Evolutionary conservation across 768 basidiomycete genomes (phyloP).

Genomic region (Tylopilus vinaceipallidus): DNA sequence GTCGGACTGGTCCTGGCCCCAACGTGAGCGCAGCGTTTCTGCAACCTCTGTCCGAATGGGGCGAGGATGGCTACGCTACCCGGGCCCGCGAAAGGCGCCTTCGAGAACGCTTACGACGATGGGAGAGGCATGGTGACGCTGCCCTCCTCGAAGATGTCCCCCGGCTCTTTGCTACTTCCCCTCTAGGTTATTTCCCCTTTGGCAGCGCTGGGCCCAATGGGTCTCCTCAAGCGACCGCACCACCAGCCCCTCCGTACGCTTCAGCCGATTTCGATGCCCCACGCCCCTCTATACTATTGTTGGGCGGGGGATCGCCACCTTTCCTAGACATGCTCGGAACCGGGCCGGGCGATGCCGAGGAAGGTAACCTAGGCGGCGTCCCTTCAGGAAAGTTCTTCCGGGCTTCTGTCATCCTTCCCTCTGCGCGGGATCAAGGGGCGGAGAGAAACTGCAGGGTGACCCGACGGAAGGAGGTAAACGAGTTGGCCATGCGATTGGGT

Average conservation of each 20-base stretch:
- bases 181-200: slow-evolving; percentile 9
- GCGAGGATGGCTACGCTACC: slow-evolving; percentile 64
- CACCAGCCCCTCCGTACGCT: slow-evolving; percentile 32
- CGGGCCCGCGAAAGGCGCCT: slow-evolving; percentile 71
- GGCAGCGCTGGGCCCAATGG: not conserved
- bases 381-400: slow-evolving; percentile 53
- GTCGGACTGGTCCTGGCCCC: slow-evolving; percentile 28
- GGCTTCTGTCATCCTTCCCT: slow-evolving; percentile 67
- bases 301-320: slow-evolving; percentile 23
- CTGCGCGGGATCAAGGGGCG: slow-evolving; percentile 46
- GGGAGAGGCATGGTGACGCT: slow-evolving; percentile 62
- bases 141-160: slow-evolving; percentile 65
- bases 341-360: slow-evolving; percentile 19
- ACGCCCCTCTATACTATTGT: slow-evolving; percentile 24
- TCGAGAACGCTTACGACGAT: slow-evolving; percentile 65
- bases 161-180: slow-evolving; percentile 39
- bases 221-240: slow-evolving; percentile 21
- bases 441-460: slow-evolving; percentile 59
- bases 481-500: slow-evolving; percentile 81
- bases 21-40: not conserved
- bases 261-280: slow-evolving; percentile 23
- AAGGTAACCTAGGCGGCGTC: slow-evolving; percentile 10
- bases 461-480: slow-evolving; percentile 74
- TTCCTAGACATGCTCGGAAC: slow-evolving; percentile 26
- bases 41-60: slow-evolving; percentile 45